Percentiles rank a stretch among this genome's conserved stretches.
Evolutionary conservation across 345 rosid genomes (phyloP).

Genomic region (Arabidopsis thaliana): DNA sequence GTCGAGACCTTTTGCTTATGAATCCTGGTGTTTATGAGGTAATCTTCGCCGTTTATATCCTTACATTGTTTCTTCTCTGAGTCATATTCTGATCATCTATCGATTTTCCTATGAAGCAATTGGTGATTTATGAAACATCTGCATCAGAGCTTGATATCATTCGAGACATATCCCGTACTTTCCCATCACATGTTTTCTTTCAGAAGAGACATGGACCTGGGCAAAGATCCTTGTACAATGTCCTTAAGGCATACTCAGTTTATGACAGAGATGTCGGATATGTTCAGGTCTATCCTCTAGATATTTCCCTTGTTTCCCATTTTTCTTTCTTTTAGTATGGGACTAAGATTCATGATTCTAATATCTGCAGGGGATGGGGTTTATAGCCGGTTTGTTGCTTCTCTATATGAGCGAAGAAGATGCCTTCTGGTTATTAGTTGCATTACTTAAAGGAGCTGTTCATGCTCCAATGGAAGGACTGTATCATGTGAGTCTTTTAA

Average conservation of each 20-base stretch:
- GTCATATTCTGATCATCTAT: slow-evolving; percentile 7
- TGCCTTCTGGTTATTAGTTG: slow-evolving; percentile 98
- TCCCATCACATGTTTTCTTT: slow-evolving; percentile 96
- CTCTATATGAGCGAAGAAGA: slow-evolving; percentile 99
- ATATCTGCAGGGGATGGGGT: slow-evolving; percentile 90
- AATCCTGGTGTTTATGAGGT: slow-evolving; percentile 98
- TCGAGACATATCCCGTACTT: slow-evolving; percentile 95
- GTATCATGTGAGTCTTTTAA: slow-evolving; percentile 63
- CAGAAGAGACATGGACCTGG: slow-evolving; percentile 99
- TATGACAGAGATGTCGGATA: slow-evolving; percentile 96
- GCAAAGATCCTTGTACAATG: slow-evolving; percentile 95
- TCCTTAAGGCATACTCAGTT: slow-evolving; percentile 95
- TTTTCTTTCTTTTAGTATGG: slow-evolving; percentile 10
- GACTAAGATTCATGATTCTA: slow-evolving; percentile 14
- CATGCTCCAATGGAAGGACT: slow-evolving; percentile 99
- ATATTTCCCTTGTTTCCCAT: not conserved
- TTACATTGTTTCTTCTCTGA: not conserved
- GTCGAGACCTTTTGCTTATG: slow-evolving; percentile 93
- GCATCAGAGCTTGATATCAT: slow-evolving; percentile 96
- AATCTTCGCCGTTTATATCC: not conserved
- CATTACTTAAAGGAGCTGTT: slow-evolving; percentile 93
- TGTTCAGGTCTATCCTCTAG: slow-evolving; percentile 72
- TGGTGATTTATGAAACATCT: slow-evolving; percentile 89
- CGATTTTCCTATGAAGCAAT: slow-evolving; percentile 64
- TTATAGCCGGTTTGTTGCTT: slow-evolving; percentile 86